Conservation (phyloP, 176 grass and related monocot genomes). For the Puya raimondii region DNA sequence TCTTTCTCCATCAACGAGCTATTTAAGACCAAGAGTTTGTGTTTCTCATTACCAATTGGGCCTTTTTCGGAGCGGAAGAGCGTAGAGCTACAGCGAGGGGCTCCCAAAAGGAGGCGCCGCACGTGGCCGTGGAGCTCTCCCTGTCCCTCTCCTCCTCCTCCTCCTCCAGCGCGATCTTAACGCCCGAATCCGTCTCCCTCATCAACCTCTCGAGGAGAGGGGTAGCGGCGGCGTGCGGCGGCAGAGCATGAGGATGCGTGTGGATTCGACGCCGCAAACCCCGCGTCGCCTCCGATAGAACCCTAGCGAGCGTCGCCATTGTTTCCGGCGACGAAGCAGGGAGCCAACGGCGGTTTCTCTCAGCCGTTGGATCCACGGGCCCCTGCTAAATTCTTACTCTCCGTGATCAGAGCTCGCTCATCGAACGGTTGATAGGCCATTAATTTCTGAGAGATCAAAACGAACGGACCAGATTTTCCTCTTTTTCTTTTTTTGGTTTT, state of each 20-base stretch:
- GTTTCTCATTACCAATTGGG: slow-evolving; percentile 30
- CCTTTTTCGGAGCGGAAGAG: slow-evolving; percentile 28
- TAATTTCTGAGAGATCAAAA: no score
- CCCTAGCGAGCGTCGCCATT: slow-evolving; percentile 3
- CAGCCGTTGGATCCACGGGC: background rate
- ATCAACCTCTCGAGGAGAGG: slow-evolving; percentile 26
- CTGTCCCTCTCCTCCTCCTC: background rate
- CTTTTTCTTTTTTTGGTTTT: no score
- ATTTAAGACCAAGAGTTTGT: background rate
- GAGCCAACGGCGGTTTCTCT: background rate
- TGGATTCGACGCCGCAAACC: background rate
- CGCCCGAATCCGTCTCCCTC: slow-evolving; percentile 21
- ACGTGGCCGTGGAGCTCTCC: slow-evolving; percentile 3
- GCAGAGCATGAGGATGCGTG: slow-evolving; percentile 14
- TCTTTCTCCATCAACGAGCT: background rate
- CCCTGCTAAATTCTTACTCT: background rate
- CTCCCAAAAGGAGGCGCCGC: slow-evolving; percentile 33
- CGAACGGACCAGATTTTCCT: no score
- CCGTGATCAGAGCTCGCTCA: no score
- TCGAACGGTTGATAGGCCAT: no score
- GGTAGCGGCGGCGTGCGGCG: background rate
- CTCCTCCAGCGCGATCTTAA: slow-evolving; percentile 39
- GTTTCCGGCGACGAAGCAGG: background rate
- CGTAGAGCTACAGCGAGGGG: slow-evolving; percentile 32
- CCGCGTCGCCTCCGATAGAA: background rate